Evolutionary conservation across 163 green algal species (phyloP), one percentile per base, ranked within the genome.

Genomic region (Chlorella variabilis): DNA sequence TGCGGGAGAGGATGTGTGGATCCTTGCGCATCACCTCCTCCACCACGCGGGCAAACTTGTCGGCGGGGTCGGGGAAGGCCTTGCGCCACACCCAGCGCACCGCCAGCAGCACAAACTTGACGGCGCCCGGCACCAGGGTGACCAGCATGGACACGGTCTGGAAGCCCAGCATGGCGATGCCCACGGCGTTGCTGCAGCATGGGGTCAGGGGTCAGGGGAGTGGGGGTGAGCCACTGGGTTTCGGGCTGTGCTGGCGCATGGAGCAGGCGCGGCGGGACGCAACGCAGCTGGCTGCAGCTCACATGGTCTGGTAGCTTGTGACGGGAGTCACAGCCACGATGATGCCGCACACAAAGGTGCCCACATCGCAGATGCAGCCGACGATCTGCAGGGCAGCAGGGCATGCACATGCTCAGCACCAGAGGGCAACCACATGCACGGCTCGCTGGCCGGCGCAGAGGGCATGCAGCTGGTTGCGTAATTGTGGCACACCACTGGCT

Each of bases 331-430:
- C 25, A 21, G 42, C 42, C 9, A 80, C 54, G 2, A 58, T 20
- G 56, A 80, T 80, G 38, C 73, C 36, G 38, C 73, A 80, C 9
- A 80, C 59, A 69, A 69, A 80, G 27, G 73, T 80, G 56, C 36
- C 73, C 73, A 80, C 27, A 38, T 80, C 73, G 38, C 54, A 70
- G 27, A 56, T 56, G 56, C 73, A 80, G 38, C n/a, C 23, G 4
- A 80, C 39, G 73, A 70, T 42, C 73, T 80, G 73, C 71, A 36
- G 29, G 29, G 23, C 18, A 63, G 54, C 23, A n/a, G 54, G 9
- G 23, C 54, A n/a, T n/a, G n/a, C n/a, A n/a, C n/a, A n/a, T n/a
- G n/a, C n/a, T n/a, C n/a, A n/a, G n/a, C n/a, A n/a, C n/a, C n/a
- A n/a, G n/a, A n/a, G n/a, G n/a, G n/a, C n/a, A n/a, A n/a, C n/a